A percentile compares a stretch with the other conserved stretches of the same genome.
Evolutionary conservation across 371 early-diverging fungal genomes (phyloP).

Genomic region (Syncephalastrum sp.): DNA sequence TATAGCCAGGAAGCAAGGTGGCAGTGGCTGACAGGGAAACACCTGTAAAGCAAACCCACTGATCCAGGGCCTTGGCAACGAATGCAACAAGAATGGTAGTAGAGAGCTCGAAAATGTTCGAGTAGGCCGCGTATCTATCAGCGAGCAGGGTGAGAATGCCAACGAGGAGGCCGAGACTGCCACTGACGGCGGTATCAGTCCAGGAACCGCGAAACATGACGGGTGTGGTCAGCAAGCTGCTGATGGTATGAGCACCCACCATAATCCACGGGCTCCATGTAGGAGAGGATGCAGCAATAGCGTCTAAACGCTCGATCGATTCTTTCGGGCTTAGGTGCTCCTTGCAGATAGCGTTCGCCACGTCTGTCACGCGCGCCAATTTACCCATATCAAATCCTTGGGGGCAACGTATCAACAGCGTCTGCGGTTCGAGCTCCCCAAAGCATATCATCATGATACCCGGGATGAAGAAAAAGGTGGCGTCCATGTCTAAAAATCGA

Average conservation of each 20-base stretch:
- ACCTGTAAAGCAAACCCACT: conserved; percentile 31
- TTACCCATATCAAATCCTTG: conserved; percentile 66
- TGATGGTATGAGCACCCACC: conserved; percentile 50
- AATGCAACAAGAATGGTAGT: conserved; percentile 22
- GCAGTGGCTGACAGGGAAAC: conserved; percentile 38
- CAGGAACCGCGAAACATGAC: conserved; percentile 62
- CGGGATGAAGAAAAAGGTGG: conserved; percentile 58
- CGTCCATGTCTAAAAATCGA: conserved; percentile 45
- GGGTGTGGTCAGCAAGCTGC: conserved; percentile 55
- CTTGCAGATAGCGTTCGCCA: conserved; percentile 43
- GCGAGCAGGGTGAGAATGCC: conserved; percentile 56
- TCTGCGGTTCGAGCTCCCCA: conserved; percentile 58
- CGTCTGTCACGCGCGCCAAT: conserved; percentile 48
- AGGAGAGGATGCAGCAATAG: conserved; percentile 43
- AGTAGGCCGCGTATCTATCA: conserved; percentile 54
- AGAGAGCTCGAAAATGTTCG: conserved; percentile 54
- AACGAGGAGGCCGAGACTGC: conserved; percentile 53
- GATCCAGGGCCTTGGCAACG: conserved; percentile 22
- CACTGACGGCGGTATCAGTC: conserved; percentile 48
- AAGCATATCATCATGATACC: conserved; percentile 65
- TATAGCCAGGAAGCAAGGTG: conserved; percentile 66
- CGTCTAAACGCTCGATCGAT: conserved; percentile 34
- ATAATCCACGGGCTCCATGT: conserved; percentile 49
- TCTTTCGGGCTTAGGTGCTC: conserved; percentile 40
- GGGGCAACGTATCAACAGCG: conserved; percentile 53